phyloP scores from a whole-genome alignment of 2,329 filamentous ascomycete species.

The Pyrenophora seminiperda region DNA sequence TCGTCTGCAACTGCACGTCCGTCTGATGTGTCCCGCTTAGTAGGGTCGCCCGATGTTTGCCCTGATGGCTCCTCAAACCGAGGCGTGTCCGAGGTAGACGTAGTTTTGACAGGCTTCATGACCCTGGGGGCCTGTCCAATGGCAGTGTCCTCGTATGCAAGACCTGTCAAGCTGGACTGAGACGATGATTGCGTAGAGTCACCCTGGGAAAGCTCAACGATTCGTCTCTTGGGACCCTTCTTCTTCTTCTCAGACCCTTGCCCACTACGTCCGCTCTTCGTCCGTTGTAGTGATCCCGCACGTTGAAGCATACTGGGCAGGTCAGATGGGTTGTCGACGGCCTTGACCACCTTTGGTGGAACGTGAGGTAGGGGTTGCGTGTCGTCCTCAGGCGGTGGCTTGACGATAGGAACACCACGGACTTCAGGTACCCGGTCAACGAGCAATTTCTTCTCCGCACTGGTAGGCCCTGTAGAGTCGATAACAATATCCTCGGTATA shows the following conservation, averaged over 20 bases:
- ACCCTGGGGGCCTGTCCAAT: constrained; percentile 27
- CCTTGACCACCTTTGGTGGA: constrained; percentile 62
- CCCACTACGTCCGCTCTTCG: constrained; percentile 42
- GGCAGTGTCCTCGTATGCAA: constrained; percentile 31
- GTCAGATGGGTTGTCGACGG: constrained; percentile 29
- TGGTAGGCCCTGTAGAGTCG: constrained; percentile 81
- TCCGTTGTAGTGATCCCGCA: constrained; percentile 39
- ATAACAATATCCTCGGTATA: constrained; percentile 90
- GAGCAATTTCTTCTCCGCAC: constrained; percentile 81
- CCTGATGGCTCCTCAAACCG: constrained; percentile 36
- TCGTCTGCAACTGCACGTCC: constrained; percentile 28
- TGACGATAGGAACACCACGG: constrained; percentile 77
- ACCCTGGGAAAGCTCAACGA: constrained; percentile 62
- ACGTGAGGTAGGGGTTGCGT: constrained; percentile 59
- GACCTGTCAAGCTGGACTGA: constrained; percentile 34
- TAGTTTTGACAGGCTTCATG: constrained; percentile 18
- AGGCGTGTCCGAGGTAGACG: constrained; percentile 23
- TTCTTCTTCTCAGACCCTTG: constrained; percentile 62
- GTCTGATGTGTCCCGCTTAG: constrained; percentile 32
- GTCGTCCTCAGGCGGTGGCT: constrained; percentile 66
- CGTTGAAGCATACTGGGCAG: constrained; percentile 26
- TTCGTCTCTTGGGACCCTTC: constrained; percentile 61
- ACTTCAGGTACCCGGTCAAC: constrained; percentile 80
- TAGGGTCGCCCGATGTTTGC: constrained; percentile 37
- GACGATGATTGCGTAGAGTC: constrained; percentile 46